Conservation (phyloP, 2,329 filamentous ascomycete genomes). For the Magnaporthiopsis rhizophila region DNA sequence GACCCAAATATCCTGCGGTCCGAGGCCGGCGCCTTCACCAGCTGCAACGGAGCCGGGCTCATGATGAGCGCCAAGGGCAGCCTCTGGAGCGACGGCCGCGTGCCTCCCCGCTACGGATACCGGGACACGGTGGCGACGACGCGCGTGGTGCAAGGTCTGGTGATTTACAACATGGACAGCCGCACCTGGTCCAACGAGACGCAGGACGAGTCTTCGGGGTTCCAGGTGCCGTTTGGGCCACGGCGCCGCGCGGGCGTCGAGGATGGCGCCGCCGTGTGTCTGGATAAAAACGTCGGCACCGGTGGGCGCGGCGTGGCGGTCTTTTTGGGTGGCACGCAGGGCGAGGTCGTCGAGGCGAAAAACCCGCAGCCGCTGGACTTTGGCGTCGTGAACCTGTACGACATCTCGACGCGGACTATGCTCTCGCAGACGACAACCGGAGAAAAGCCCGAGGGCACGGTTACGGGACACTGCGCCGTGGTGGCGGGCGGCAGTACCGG, state of each 20-base stretch:
- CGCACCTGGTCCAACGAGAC: constrained; percentile 7
- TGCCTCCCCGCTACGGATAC: background rate
- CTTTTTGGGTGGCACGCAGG: constrained; percentile 6
- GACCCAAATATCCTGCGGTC: background rate
- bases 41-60: background rate
- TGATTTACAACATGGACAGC: constrained; percentile 1
- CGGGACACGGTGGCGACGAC: background rate
- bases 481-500: constrained; percentile 13
- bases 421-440: constrained; percentile 25
- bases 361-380: constrained; percentile 14
- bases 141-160: constrained; percentile 1
- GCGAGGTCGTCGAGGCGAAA: background rate
- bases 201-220: background rate
- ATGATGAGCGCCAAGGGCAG: background rate
- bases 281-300: constrained; percentile 22
- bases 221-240: background rate
- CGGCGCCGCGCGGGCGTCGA: constrained; percentile 10
- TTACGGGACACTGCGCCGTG: constrained; percentile 22
- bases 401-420: constrained; percentile 25
- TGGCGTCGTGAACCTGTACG: constrained; percentile 21
- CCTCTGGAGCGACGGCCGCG: background rate
- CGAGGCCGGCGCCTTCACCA: background rate
- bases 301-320: constrained; percentile 10
- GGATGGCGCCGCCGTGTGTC: constrained; percentile 21
- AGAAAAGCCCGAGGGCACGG: constrained; percentile 14